These are phyloP conservation scores for Amoebophrya sp. DNA, from an alignment of 169 alveolate genomes.

Conservation along the genomic window DNA sequence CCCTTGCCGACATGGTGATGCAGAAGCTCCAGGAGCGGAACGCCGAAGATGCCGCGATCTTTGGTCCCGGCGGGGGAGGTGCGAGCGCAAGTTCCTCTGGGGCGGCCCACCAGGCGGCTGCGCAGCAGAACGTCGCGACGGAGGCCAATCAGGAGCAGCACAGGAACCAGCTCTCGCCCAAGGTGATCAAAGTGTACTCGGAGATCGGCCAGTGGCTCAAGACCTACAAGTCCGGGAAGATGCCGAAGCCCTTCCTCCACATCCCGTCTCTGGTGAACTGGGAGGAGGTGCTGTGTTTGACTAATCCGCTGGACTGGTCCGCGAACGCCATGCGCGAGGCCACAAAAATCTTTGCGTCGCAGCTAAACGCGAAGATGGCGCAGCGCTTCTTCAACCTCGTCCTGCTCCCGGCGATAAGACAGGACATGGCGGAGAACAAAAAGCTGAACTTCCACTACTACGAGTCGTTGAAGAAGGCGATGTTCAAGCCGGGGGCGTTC, in stretches of 20 bases:
- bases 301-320: conserved; percentile 75
- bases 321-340: conserved; percentile 70
- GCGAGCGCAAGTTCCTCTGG: too few species aligned
- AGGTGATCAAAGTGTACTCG: neutral
- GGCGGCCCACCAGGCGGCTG: too few species aligned
- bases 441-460: conserved; percentile 69
- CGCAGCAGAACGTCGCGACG: neutral
- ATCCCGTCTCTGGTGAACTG: conserved; percentile 70
- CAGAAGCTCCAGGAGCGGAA: neutral
- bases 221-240: conserved; percentile 63
- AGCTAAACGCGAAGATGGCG: conserved; percentile 44
- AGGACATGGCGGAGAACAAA: conserved; percentile 46
- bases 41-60: neutral
- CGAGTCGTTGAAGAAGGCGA: conserved; percentile 49
- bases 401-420: conserved; percentile 59
- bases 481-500: conserved; percentile 79
- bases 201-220: conserved; percentile 44
- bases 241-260: conserved; percentile 69
- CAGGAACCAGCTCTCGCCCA: neutral
- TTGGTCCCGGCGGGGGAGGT: too few species aligned
- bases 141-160: neutral
- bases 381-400: conserved; percentile 38
- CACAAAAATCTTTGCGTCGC: conserved; percentile 57
- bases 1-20: neutral
- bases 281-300: conserved; percentile 60